Evolutionary conservation across 2,329 filamentous ascomycete species (phyloP).

Genomic region (Venturiaceae sp.): DNA sequence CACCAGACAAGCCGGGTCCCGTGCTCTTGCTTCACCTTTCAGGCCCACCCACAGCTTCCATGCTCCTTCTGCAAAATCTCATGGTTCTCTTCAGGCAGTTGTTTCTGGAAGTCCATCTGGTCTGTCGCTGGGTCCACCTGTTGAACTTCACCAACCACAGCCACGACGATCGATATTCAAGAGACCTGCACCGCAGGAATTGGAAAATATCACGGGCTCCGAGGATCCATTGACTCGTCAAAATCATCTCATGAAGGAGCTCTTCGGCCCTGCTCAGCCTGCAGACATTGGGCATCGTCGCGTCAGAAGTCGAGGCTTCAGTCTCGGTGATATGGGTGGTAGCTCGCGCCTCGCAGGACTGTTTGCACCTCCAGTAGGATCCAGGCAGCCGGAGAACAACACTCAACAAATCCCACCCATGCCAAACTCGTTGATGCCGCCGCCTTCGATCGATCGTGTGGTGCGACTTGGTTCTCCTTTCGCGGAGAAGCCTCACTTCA

Average conservation of each 20-base stretch:
- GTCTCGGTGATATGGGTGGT: constrained; percentile 45
- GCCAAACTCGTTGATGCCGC: constrained; percentile 18
- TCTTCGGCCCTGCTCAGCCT: constrained; percentile 24
- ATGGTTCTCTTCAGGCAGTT: constrained; percentile 14
- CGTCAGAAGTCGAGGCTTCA: constrained; percentile 52
- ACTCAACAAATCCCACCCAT: neutral
- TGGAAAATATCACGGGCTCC: constrained; percentile 41
- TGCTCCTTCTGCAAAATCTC: constrained; percentile 18
- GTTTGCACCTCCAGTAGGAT: constrained; percentile 39
- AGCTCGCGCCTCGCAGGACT: constrained; percentile 42
- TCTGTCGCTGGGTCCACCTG: constrained; percentile 38
- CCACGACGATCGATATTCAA: constrained; percentile 45
- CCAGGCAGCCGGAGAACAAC: constrained; percentile 14
- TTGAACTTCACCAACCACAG: constrained; percentile 42
- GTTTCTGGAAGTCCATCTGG: neutral
- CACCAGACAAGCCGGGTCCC: constrained; percentile 1
- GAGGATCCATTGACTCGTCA: constrained; percentile 29
- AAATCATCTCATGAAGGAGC: constrained; percentile 27
- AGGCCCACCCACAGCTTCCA: constrained; percentile 20
- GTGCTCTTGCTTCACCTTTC: constrained; percentile 34
- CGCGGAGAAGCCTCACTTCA: constrained; percentile 23
- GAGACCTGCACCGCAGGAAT: constrained; percentile 45
- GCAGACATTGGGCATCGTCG: constrained; percentile 42
- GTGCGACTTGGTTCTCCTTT: constrained; percentile 39
- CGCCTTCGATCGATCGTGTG: constrained; percentile 27